Conservation (phyloP, 148 eudicot genomes). For the Dysphania ambrosioides region DNA sequence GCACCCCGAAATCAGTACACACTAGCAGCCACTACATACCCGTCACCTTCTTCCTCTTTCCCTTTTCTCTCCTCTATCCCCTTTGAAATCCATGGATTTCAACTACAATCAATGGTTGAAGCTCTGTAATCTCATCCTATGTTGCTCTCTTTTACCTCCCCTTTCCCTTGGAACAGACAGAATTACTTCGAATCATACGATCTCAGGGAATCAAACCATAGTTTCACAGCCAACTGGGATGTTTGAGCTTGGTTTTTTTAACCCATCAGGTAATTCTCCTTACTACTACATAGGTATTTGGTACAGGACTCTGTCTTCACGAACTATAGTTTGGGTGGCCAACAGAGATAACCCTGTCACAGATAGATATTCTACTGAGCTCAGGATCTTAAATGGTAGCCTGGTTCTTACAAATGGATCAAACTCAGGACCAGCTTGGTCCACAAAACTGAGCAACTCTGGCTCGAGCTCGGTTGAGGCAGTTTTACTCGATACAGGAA, state of each 20-base stretch:
- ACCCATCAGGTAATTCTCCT: conserved; percentile 41
- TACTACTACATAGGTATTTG: conserved; percentile 50
- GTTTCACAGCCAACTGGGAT: conserved; percentile 31
- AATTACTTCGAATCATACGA: conserved; percentile 33
- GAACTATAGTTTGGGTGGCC: conserved; percentile 55
- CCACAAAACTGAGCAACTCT: conserved; percentile 26
- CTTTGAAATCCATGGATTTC: conserved; percentile 14
- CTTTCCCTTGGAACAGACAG: conserved; percentile 34
- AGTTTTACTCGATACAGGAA: conserved; percentile 45
- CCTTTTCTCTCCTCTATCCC: background rate
- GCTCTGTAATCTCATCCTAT: conserved; percentile 7
- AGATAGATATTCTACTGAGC: conserved; percentile 32
- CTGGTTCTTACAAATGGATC: conserved; percentile 40
- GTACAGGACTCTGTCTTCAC: conserved; percentile 33
- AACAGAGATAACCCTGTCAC: conserved; percentile 38
- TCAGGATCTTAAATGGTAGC: conserved; percentile 45
- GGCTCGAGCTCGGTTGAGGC: conserved; percentile 30
- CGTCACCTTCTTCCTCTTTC: background rate
- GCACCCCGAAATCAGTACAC: too few species aligned
- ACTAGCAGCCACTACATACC: too few species aligned
- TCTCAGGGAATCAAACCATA: conserved; percentile 45
- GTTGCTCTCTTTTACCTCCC: conserved; percentile 9
- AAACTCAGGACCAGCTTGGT: conserved; percentile 34
- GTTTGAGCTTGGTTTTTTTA: conserved; percentile 47
- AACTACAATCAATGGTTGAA: background rate